These are phyloP conservation scores for Glycine tomentella DNA, from an alignment of 306 rosid species.

Conservation along the genomic window DNA sequence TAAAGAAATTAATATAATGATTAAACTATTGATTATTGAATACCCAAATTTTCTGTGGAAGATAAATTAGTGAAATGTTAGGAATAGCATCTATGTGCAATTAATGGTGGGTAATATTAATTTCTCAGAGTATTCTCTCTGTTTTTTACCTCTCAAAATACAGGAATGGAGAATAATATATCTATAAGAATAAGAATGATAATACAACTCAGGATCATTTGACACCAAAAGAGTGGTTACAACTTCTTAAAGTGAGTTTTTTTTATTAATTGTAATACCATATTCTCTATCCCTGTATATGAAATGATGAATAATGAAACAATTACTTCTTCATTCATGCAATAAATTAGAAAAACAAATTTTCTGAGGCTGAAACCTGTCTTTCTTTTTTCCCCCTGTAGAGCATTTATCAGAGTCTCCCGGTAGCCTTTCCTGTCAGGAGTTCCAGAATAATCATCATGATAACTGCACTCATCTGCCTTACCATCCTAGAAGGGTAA, in stretches of 20 bases:
- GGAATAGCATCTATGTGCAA: constrained; percentile 18
- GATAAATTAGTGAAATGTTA: constrained; percentile 25
- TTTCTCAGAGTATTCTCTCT: constrained; percentile 10
- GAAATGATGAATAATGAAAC: constrained; percentile 7
- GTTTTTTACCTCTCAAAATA: not conserved
- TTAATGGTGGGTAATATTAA: constrained; percentile 18
- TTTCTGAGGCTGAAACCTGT: constrained; percentile 38
- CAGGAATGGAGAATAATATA: not conserved
- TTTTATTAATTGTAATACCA: constrained; percentile 1
- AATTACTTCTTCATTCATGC: not conserved
- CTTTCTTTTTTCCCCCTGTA: constrained; percentile 37
- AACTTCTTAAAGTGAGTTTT: not conserved
- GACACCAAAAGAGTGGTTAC: not conserved
- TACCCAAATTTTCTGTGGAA: constrained; percentile 15
- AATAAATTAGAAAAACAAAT: not conserved
- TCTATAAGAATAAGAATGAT: not conserved
- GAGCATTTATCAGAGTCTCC: constrained; percentile 77
- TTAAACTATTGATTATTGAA: not conserved
- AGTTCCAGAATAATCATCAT: constrained; percentile 44
- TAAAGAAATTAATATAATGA: not conserved
- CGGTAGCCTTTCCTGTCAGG: constrained; percentile 44
- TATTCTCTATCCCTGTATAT: constrained; percentile 18
- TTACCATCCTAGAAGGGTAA: constrained; percentile 66
- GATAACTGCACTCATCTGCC: constrained; percentile 43
- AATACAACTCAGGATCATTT: constrained; percentile 13